These are phyloP conservation scores for Acarospora socialis DNA, from an alignment of 2,329 filamentous ascomycete species.

Conservation along the genomic window DNA sequence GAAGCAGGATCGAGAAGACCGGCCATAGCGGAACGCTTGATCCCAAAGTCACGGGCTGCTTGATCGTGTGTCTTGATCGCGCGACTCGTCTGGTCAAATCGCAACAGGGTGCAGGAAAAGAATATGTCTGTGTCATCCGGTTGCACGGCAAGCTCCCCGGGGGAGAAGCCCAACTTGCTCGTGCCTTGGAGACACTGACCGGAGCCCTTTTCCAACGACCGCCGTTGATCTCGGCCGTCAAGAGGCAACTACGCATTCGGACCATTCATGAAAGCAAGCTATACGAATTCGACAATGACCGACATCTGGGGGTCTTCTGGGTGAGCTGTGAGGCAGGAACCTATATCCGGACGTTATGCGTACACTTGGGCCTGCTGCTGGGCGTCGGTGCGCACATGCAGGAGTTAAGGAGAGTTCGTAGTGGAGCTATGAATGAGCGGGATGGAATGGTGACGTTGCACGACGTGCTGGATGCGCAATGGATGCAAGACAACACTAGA, in stretches of 20 bases:
- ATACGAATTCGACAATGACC: constrained; percentile 94
- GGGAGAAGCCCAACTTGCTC: constrained; percentile 81
- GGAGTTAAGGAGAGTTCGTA: constrained; percentile 84
- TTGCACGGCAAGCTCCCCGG: constrained; percentile 92
- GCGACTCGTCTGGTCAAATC: constrained; percentile 97
- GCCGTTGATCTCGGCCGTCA: constrained; percentile 94
- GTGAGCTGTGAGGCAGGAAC: constrained; percentile 97
- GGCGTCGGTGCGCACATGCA: constrained; percentile 96
- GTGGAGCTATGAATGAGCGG: constrained; percentile 87
- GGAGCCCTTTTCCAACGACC: constrained; percentile 95
- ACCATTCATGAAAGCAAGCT: constrained; percentile 97
- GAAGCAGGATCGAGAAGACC: constrained; percentile 71
- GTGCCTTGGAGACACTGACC: constrained; percentile 88
- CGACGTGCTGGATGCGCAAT: constrained; percentile 91
- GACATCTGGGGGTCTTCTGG: constrained; percentile 97
- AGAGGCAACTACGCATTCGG: constrained; percentile 94
- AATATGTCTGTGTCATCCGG: constrained; percentile 92
- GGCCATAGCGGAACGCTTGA: constrained; percentile 97
- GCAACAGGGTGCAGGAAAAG: constrained; percentile 96
- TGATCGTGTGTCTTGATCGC: constrained; percentile 92
- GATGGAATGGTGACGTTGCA: constrained; percentile 85
- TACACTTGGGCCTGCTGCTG: constrained; percentile 65
- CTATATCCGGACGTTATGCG: constrained; percentile 96
- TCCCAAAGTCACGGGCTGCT: constrained; percentile 90
- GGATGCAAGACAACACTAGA: constrained; percentile 86